These are phyloP conservation scores for Pyracantha coccinea DNA, from an alignment of 331 rosid genomes.

Conservation along the genomic window DNA sequence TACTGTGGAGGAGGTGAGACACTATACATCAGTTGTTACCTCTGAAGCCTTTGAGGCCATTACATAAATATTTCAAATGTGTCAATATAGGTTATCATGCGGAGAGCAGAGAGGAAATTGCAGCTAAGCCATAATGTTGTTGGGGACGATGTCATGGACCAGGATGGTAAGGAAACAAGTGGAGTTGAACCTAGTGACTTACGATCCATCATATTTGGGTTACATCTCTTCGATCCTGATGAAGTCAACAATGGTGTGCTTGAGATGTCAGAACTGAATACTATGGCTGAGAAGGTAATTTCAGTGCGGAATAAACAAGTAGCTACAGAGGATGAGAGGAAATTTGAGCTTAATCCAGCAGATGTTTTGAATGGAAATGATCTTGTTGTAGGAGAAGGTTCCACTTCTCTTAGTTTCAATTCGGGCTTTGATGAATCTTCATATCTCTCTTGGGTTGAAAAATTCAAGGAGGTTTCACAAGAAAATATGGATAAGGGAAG, in stretches of 20 bases:
- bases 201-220: slow-evolving; percentile 77
- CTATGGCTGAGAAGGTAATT: slow-evolving; percentile 66
- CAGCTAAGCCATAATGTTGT: slow-evolving; percentile 74
- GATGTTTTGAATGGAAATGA: slow-evolving; percentile 30
- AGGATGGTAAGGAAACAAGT: slow-evolving; percentile 33
- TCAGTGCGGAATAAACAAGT: slow-evolving; percentile 40
- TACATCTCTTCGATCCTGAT: slow-evolving; percentile 53
- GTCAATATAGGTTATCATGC: slow-evolving; percentile 66
- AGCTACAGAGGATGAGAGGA: slow-evolving; percentile 44
- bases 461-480: slow-evolving; percentile 62
- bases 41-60: background rate
- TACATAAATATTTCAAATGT: slow-evolving; percentile 13
- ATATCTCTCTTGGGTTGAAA: slow-evolving; percentile 84
- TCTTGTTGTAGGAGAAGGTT: slow-evolving; percentile 26
- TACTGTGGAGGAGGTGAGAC: slow-evolving; percentile 82
- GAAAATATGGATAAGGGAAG: slow-evolving; percentile 33
- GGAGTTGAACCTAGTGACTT: slow-evolving; percentile 56
- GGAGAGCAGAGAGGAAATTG: slow-evolving; percentile 86
- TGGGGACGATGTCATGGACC: slow-evolving; percentile 49
- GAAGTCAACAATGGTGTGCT: slow-evolving; percentile 37
- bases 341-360: slow-evolving; percentile 59
- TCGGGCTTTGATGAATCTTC: slow-evolving; percentile 65
- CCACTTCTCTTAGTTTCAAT: slow-evolving; percentile 29
- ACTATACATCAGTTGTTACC: slow-evolving; percentile 1
- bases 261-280: slow-evolving; percentile 43